These are phyloP conservation scores for Polyrhizophydium stewartii DNA, from an alignment of 371 early-diverging fungal genomes.

Conservation along the genomic window DNA sequence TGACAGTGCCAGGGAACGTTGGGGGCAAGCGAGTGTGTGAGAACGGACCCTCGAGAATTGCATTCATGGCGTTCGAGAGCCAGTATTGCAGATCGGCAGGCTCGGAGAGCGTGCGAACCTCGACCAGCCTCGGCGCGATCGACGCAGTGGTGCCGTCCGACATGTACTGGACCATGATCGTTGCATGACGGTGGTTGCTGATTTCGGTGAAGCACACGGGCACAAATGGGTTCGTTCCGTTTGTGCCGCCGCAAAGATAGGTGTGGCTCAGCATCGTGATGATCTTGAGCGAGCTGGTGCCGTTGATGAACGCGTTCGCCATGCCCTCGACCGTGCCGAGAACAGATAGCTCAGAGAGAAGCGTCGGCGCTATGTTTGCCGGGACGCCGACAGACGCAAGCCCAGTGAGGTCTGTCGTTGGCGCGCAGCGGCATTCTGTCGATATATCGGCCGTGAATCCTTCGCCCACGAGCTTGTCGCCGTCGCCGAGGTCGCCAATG, in stretches of 20 bases:
- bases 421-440: slow-evolving; percentile 15
- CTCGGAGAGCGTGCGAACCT: not conserved
- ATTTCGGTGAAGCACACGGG: slow-evolving; percentile 18
- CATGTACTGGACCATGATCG: slow-evolving; percentile 9
- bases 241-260: slow-evolving; percentile 11
- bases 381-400: slow-evolving; percentile 5
- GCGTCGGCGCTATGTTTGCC: not conserved
- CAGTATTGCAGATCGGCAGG: not conserved
- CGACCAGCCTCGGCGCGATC: slow-evolving; percentile 8
- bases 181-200: not conserved
- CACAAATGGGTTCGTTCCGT: not conserved
- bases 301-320: not conserved
- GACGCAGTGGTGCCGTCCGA: slow-evolving; percentile 29
- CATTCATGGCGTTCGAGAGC: not conserved
- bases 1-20: slow-evolving; percentile 15
- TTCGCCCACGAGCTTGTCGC: slow-evolving; percentile 19
- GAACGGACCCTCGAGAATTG: not conserved
- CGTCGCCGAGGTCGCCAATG: slow-evolving; percentile 17
- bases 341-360: not conserved
- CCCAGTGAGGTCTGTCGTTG: not conserved
- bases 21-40: slow-evolving; percentile 1
- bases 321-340: not conserved
- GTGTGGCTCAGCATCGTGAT: not conserved
- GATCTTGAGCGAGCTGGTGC: not conserved
- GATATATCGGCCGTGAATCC: slow-evolving; percentile 16